Base-by-base conservation (phyloP, 345 rosid genomes). In the Melaleuca quinquenervia region DNA sequence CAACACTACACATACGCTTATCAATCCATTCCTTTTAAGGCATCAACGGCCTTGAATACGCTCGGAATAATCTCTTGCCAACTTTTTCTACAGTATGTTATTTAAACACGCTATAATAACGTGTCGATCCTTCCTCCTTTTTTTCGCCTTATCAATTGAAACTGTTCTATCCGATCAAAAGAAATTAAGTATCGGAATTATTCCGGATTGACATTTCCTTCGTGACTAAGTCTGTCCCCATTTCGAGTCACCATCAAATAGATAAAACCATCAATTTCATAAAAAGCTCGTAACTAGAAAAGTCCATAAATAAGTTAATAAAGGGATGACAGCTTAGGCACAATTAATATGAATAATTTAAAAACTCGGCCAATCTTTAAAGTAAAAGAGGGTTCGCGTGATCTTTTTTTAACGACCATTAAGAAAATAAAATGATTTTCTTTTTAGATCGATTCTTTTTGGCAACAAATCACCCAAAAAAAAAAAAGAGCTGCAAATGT, bases 81-180 rank as follows among this genome's bases (percentile, higher is more conserved):
- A 0, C 22, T 29, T 15, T 20, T 55, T 56, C 15, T 3, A 32
- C 44, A 32, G 16, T 4, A 7, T 50, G 21, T 7, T 62, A 15
- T 29, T 62, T 62, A 29, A 29, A 1, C 75, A 0, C 44, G 0
- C 7, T 15, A 29, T 6, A 15, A 15, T 29, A 9, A 1, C 5
- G 5, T 62, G 3, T 1, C 44, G 15, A 58, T 12, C 16, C 1
- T 41, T 62, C 15, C 75, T 62, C 8, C 21, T 1, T 27, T 6
- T 15, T 29, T 64, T 64, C 16, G 16, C 11, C 22, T 15, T 64
- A 29, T 20, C 45, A 64, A 16, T 64, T 11, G 21, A 3, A 16
- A 64, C 32, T 27, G n/a, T 11, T 58, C 0, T 58, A 3, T 7
- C 21, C 54, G 21, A 52, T 2, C 21, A 52, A 52, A 52, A 52